Base-by-base conservation (phyloP, 768 basidiomycete species). In the Lanmaoa rubissima region DNA sequence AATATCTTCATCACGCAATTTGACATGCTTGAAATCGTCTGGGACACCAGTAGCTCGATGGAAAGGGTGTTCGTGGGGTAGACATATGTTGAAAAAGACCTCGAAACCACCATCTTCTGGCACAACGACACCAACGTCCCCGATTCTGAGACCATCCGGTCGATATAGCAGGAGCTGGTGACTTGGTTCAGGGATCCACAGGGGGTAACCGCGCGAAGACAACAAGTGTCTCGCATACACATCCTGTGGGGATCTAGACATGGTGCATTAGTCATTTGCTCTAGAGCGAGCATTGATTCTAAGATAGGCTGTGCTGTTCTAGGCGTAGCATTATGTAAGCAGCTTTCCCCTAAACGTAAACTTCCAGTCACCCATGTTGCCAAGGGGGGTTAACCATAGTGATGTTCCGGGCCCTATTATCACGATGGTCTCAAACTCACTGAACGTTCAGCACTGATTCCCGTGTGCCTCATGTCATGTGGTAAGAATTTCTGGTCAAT, bases 41-140 rank as follows among this genome's bases (percentile, higher is more conserved):
- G 75, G 72, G 16, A 74, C 64, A 3, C 62, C 60, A 1, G 21
- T 41, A 8, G 24, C 41, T 19, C 38, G 41, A 12, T 59, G 51
- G 21, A 46, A 59, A 6, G 63, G 43, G 35, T 76, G 70, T 17
- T 72, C 62, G 7, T 64, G 68, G 35, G 73, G 67, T 4, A 73
- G 53, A 36, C 68, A 71, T 4, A 75, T 67, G 45, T 73, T 76
- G 62, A 76, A 76, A 1, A 73, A 66, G 42, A 72, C 72, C 21
- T 70, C 68, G 31, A 76, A 77, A 8, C 61, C 58, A n/a, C 74
- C 75, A 42, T 65, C 57, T 2, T 64, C 64, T 1, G 67, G 61
- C 0, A 55, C 65, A 16, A 76, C 51, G n/a, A 73, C 62, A 4
- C 73, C 73, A 8, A 76, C 69, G 48, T 77, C 75, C 4, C 75